Evolutionary conservation across 306 rosid genomes (phyloP).

Genomic region (Echinosophora koreensis): DNA sequence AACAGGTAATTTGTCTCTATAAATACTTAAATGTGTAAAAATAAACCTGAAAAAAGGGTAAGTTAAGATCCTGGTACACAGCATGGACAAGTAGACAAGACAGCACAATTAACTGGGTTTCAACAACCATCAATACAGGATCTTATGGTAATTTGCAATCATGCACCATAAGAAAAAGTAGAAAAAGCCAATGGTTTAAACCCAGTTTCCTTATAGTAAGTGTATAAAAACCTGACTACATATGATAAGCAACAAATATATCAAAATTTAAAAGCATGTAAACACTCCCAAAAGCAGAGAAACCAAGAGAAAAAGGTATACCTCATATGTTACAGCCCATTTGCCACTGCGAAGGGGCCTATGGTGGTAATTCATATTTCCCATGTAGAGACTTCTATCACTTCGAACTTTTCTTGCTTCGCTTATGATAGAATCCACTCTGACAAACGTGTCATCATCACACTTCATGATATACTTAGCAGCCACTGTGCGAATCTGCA

Average conservation of each 20-base stretch:
- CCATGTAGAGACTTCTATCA: constrained; percentile 78
- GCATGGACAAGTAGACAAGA: not conserved
- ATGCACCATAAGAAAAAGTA: not conserved
- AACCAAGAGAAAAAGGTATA: constrained; percentile 38
- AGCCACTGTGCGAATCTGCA: constrained; percentile 68
- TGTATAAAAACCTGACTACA: not conserved
- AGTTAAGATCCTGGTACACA: not conserved
- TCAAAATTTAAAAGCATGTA: constrained; percentile 4
- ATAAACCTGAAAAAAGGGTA: not conserved
- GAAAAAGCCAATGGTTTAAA: not conserved
- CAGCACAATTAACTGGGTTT: not conserved
- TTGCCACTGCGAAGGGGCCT: constrained; percentile 91
- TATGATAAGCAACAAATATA: not conserved
- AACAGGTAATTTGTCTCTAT: not conserved
- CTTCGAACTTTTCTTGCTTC: constrained; percentile 63
- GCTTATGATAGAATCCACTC: constrained; percentile 77
- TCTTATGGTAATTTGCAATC: not conserved
- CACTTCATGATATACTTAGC: constrained; percentile 93
- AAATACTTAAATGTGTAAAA: constrained; percentile 10
- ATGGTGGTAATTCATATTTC: constrained; percentile 90
- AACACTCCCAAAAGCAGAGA: constrained; percentile 16
- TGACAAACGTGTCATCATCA: constrained; percentile 94
- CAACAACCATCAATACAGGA: not conserved
- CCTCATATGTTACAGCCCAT: constrained; percentile 99
- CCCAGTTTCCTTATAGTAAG: not conserved